Evolutionary conservation across 495 filamentous ascomycete genomes (phyloP).

Genomic region (Stereocaulon alpinum): DNA sequence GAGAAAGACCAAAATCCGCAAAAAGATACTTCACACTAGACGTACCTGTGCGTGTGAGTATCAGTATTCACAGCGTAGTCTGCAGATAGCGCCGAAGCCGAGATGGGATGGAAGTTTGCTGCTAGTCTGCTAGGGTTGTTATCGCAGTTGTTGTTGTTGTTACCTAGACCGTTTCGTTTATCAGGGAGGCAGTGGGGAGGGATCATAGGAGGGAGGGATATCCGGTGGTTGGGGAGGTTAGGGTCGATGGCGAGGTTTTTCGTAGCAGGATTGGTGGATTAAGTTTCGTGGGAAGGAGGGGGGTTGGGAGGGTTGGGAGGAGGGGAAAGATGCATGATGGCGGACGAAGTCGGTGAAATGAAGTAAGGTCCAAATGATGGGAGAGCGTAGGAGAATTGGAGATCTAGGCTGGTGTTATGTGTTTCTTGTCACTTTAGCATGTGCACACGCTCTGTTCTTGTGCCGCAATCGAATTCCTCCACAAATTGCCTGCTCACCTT

Average conservation of each 20-base stretch:
- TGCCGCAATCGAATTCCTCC: not conserved
- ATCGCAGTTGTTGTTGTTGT: no score
- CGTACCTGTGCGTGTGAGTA: no score
- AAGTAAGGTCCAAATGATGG: not conserved
- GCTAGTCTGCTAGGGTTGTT: no score
- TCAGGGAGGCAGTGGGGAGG: no score
- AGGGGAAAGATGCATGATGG: not conserved
- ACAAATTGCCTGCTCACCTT: no score
- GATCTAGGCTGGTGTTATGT: not conserved
- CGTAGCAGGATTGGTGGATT: conserved; percentile 34
- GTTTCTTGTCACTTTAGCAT: not conserved
- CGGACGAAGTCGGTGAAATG: not conserved
- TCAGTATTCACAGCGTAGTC: no score
- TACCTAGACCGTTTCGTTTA: no score
- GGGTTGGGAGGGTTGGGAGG: not conserved
- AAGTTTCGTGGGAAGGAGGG: not conserved
- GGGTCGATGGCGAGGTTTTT: conserved; percentile 31
- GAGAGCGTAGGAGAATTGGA: not conserved
- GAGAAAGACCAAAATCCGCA: no score
- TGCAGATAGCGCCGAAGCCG: no score
- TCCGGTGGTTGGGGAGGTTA: conserved; percentile 29
- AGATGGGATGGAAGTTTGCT: no score
- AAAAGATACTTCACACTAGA: no score
- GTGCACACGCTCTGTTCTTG: not conserved
- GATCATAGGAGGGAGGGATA: no score